Base-by-base conservation (phyloP, 2,329 filamentous ascomycete species). In the Paracoccidioides lutzii region DNA sequence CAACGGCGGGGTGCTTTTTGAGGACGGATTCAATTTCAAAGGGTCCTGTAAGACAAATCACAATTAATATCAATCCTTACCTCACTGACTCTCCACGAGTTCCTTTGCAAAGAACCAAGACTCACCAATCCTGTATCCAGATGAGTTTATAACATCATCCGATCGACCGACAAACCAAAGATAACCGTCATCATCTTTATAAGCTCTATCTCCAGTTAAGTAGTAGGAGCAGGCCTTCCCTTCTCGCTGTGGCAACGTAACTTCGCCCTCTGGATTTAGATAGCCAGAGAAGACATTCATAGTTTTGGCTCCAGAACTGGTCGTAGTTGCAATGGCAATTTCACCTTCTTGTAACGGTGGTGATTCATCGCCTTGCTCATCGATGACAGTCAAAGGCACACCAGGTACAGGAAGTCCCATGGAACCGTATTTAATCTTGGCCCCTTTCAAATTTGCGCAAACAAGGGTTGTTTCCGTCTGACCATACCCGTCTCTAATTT, bases 1-100 rank as follows among this genome's bases (percentile, higher is more conserved):
- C 65, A 7, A 73, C 69, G 2, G 64, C 65, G 3, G 68, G 65
- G 58, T 73, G 71, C 22, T 69, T 62, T 59, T 73, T 72, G 9
- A 73, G 62, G 4, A 69, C 69, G 3, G 69, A 72, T 59, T 73
- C 71, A 37, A 73, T 68, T 63, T 73, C 71, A 58, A 73, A 73
- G 0, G 71, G 71, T 6, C 71, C 67, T 67, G 45, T 52, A 33
- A 32, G n/a, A 40, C 22, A 14, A 6, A 12, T 30, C 15, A 41
- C 9, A 4, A 42, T 52, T 38, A 6, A 44, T 44, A 6, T 44
- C 10, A 22, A 2, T 22, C 22, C 22, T 22, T 22, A 22, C 22
- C 22, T 22, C 2, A 22, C 22, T 22, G 22, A 22, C 22, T 22
- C 22, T 22, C 22, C 22, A 22, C 22, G 22, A 22, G 22, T 22